phyloP scores from a whole-genome alignment of 495 filamentous ascomycete genomes.

The Talaromyces trachyspermus region DNA sequence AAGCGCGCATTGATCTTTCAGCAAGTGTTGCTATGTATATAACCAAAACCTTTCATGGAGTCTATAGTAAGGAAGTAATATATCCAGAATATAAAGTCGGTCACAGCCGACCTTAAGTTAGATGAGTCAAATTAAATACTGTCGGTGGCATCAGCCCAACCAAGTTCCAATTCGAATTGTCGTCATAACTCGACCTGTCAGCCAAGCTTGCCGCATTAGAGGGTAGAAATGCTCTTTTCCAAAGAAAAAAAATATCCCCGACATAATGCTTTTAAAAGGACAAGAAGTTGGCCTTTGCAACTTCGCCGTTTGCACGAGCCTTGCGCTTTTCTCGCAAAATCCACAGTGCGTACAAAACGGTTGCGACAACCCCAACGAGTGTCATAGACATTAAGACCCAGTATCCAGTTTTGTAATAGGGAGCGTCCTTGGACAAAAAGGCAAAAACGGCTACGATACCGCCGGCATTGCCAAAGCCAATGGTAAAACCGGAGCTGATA shows the following conservation, averaged over 20 bases:
- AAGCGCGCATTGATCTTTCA: too few species aligned
- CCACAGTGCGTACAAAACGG: conserved; percentile 8
- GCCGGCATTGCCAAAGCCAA: conserved; percentile 28
- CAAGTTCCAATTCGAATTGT: too few species aligned
- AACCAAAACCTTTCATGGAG: too few species aligned
- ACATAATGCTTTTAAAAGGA: not conserved
- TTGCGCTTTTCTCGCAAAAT: conserved; percentile 6
- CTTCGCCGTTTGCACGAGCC: not conserved
- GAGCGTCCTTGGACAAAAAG: conserved; percentile 27
- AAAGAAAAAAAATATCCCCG: not conserved
- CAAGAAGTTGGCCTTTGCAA: conserved; percentile 6
- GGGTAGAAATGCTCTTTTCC: not conserved
- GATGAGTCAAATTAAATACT: too few species aligned
- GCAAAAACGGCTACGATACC: conserved; percentile 32
- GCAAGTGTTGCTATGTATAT: too few species aligned
- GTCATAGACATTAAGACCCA: conserved; percentile 13
- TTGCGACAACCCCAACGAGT: conserved; percentile 11
- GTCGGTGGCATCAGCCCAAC: too few species aligned
- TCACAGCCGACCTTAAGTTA: too few species aligned
- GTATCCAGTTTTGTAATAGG: conserved; percentile 29
- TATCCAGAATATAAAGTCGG: too few species aligned
- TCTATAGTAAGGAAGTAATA: too few species aligned
- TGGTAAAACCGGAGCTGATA: conserved; percentile 23
- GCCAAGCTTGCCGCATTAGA: too few species aligned
- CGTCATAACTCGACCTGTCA: too few species aligned